phyloP scores from a whole-genome alignment of 176 grass and related monocot species.

The Rhynchospora tenuis region DNA sequence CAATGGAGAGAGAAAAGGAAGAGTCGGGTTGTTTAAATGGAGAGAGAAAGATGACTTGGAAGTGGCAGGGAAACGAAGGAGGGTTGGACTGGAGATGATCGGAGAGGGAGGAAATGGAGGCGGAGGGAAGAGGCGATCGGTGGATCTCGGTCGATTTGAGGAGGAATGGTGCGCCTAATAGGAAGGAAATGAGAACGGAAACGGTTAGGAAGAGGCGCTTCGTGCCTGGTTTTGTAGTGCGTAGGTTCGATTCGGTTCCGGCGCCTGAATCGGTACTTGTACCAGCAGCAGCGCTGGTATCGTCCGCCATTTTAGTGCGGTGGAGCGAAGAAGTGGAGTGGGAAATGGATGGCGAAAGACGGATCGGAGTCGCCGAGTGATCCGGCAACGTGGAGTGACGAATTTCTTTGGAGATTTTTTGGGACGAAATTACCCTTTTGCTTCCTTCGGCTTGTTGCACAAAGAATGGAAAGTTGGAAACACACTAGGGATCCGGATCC shows the following conservation, averaged over 20 bases:
- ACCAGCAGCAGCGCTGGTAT: not conserved
- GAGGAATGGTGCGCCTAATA: constrained; percentile 64
- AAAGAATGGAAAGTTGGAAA: no score
- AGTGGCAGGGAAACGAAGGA: constrained; percentile 46
- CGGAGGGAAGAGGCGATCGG: constrained; percentile 75
- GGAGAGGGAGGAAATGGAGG: constrained; percentile 59
- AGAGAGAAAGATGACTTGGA: constrained; percentile 58
- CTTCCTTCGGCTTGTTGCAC: no score
- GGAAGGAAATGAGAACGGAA: constrained; percentile 68
- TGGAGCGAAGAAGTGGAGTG: not conserved
- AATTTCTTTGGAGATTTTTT: no score
- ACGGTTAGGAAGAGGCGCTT: constrained; percentile 67
- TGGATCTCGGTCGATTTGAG: constrained; percentile 86
- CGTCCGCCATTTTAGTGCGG: not conserved
- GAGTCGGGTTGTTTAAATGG: constrained; percentile 9
- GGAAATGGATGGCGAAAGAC: not conserved
- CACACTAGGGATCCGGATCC: no score
- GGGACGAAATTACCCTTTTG: not conserved
- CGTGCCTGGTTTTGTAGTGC: constrained; percentile 43
- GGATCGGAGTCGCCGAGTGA: not conserved
- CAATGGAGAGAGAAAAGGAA: constrained; percentile 37
- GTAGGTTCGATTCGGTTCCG: not conserved
- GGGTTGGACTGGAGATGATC: constrained; percentile 43
- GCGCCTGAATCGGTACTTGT: not conserved
- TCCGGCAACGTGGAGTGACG: not conserved